phyloP scores from a whole-genome alignment of 169 alveolate species.

The Eimeria praecox region DNA sequence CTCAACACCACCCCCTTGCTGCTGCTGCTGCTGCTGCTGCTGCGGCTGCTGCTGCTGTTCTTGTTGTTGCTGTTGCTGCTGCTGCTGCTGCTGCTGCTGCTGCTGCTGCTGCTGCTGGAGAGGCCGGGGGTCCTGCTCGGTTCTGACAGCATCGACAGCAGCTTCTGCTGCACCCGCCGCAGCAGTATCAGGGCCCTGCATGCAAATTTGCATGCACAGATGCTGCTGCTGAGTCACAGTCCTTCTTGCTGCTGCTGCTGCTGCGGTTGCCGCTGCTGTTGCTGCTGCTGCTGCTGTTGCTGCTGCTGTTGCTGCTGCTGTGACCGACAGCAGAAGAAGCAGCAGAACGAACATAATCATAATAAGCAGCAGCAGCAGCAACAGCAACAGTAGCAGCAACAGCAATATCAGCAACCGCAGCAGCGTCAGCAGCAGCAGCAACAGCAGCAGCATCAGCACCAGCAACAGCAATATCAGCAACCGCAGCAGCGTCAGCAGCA shows the following conservation, averaged over 20 bases:
- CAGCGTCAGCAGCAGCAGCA: neutral
- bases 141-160: neutral
- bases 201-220: neutral
- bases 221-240: neutral
- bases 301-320: neutral
- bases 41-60: neutral
- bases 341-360: too few species aligned
- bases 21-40: constrained; percentile 7
- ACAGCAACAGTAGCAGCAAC: neutral
- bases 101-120: neutral
- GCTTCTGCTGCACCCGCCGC: constrained; percentile 40
- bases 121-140: neutral
- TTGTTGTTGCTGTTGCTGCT: neutral
- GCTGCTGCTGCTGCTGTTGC: constrained; percentile 6
- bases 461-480: neutral
- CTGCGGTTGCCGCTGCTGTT: neutral
- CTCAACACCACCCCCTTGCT: neutral
- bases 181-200: constrained; percentile 3
- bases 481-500: neutral
- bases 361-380: neutral
- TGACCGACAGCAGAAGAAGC: neutral
- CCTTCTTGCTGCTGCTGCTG: neutral
- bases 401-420: neutral
- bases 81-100: neutral
- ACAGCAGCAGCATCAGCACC: neutral